Evolutionary conservation across 257 asterid species (phyloP), one percentile per base, ranked within the genome.

Genomic region (Ilex aquifolium): DNA sequence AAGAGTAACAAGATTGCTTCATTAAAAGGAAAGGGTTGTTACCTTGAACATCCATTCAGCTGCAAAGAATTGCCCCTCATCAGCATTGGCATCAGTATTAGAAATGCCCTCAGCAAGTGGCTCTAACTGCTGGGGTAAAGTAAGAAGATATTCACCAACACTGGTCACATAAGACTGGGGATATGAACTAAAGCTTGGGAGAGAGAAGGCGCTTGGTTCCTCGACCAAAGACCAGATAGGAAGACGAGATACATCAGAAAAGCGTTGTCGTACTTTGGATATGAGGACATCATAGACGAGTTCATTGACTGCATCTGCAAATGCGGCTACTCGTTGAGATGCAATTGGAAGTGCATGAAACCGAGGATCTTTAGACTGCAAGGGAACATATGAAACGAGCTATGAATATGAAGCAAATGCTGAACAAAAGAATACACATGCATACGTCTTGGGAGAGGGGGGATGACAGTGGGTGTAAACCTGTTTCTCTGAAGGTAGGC

Each of bases 41-140:
- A 90, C 99, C 96, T 90, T 93, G 82, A 93, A 93, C 97, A 93
- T 93, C 99, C 99, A 93, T 74, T 93, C 97, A 44, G 97, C 90
- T 48, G 97, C 95, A 51, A 93, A 90, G 77, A 90, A 90, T 69
- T 93, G 99, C 21, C 95, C 91, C 52, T 93, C 99, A 72, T 93
- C 97, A 67, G 89, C 88, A 80, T 84, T 88, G 62, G 84, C 79
- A 61, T 90, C 96, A 63, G 75, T 78, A 81, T 56, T 79, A 56
- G 96, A 82, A 62, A 90, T 87, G 59, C 96, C 93, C 68, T 93
- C 99, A 0, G 87, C 95, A 52, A 90, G 97, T 60, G 99, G 99
- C 82, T 93, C 97, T 70, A 93, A 66, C 77, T 93, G 97, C 70
- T 93, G 99, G 74, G 99, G 97, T 62, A 90, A 74, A 30, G 97